Evolutionary conservation across 2,329 filamentous ascomycete genomes (phyloP).

Genomic region (Periconia digitata): DNA sequence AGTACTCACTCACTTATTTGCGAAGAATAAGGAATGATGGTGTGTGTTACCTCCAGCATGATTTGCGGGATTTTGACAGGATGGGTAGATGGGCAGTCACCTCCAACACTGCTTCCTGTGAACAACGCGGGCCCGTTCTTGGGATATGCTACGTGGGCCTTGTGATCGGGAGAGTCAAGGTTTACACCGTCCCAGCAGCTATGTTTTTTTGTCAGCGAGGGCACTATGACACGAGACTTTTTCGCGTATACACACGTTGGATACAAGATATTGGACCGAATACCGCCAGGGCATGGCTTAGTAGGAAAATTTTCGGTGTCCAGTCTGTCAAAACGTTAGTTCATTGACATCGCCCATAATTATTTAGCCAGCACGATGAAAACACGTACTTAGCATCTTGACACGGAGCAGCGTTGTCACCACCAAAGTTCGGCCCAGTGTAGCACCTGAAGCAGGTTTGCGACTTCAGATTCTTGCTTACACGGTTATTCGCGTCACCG

Average conservation of each 20-base stretch:
- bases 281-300: conserved; percentile 18
- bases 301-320: conserved; percentile 16
- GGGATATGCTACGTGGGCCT: conserved; percentile 53
- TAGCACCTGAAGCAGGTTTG: conserved; percentile 50
- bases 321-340: conserved; percentile 4
- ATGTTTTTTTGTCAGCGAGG: not conserved
- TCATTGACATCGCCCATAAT: not conserved
- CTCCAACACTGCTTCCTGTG: conserved; percentile 28
- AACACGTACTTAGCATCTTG: conserved; percentile 12
- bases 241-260: conserved; percentile 12
- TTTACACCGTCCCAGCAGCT: conserved; percentile 49
- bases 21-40: not conserved
- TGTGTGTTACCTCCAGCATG: conserved; percentile 44
- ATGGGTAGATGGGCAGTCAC: conserved; percentile 46
- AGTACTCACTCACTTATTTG: not conserved
- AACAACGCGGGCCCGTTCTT: conserved; percentile 27
- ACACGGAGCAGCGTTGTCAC: conserved; percentile 36
- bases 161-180: conserved; percentile 57
- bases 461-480: conserved; percentile 13
- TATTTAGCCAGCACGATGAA: not conserved
- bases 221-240: no score
- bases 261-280: conserved; percentile 23
- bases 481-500: conserved; percentile 36
- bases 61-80: conserved; percentile 51
- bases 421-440: conserved; percentile 46